phyloP scores from a whole-genome alignment of 2,329 filamentous ascomycete species.

The Cyphellophora europaea region DNA sequence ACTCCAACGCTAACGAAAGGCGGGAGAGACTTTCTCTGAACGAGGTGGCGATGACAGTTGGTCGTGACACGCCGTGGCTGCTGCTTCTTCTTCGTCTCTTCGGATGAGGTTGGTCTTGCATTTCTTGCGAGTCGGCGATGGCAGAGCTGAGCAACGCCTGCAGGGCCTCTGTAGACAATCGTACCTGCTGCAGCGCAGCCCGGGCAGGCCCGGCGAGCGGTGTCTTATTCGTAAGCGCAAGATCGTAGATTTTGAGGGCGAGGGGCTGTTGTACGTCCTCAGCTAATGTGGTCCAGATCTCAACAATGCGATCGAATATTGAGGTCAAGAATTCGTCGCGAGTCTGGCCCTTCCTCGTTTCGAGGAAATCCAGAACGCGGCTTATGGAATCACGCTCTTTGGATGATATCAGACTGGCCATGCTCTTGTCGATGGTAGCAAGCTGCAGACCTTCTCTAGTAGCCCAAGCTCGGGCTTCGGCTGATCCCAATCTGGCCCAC shows the following conservation, averaged over 20 bases:
- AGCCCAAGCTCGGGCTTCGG: conserved; percentile 44
- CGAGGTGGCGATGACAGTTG: not conserved
- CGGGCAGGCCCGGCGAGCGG: conserved; percentile 14
- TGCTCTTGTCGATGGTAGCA: conserved; percentile 41
- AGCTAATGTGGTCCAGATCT: conserved; percentile 54
- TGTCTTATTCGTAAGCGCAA: conserved; percentile 25
- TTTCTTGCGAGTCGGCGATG: conserved; percentile 54
- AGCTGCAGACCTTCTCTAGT: conserved; percentile 38
- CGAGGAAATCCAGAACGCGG: conserved; percentile 43
- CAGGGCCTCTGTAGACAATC: conserved; percentile 37
- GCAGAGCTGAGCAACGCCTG: conserved; percentile 64
- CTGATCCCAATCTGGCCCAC: conserved; percentile 53
- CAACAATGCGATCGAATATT: conserved; percentile 59
- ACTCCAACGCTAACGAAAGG: conserved; percentile 70
- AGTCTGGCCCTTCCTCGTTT: conserved; percentile 26
- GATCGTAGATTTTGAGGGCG: conserved; percentile 31
- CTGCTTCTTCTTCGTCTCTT: conserved; percentile 74
- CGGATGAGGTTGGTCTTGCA: conserved; percentile 62
- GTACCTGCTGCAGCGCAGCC: conserved; percentile 11
- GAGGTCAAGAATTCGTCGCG: conserved; percentile 51
- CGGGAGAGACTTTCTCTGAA: conserved; percentile 13
- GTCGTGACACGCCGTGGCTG: conserved; percentile 38
- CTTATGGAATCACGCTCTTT: conserved; percentile 50
- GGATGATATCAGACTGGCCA: conserved; percentile 44
- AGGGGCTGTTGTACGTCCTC: conserved; percentile 27